Evolutionary conservation across 148 eudicot genomes (phyloP), one percentile per base, ranked within the genome.

Genomic region (Heliamphora exappendiculata): DNA sequence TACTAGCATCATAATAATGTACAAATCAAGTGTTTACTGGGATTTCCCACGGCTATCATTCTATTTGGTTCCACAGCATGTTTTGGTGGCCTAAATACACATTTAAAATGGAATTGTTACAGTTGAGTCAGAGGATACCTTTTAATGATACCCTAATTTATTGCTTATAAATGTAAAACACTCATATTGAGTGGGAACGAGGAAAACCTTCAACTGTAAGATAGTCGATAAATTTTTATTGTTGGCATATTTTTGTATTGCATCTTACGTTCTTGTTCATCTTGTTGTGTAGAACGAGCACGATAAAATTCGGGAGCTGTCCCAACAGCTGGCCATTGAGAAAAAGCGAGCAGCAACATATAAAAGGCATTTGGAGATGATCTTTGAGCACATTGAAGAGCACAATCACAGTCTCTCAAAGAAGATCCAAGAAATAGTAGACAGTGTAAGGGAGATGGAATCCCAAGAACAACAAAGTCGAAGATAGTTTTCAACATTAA

Each of bases 361-460:
- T 75, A 94, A 94, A 85, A 85, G 93, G 82, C 95, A 94, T 78
- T 83, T 94, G 67, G 97, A 94, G 72, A 86, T 88, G 91, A 68
- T 94, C 28, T 89, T 94, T 68, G 93, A 90, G 85, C 91, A 94
- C 85, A 92, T 94, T 3, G 96, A 92, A 75, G 98, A 92, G 81
- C 97, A 94, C 78, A 94, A 94, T 73, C 89, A 88, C 70, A 76
- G 82, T 64, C 81, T 94, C 42, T 90, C 96, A 5, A 88, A 85
- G 80, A 92, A 89, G 89, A 88, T 94, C 37, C 88, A 89, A 73
- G 64, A 81, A 76, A 82, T 94, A 31, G 93, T 92, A 78, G 82
- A 87, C 75, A 86, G 79, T 80, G 91, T 94, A 57, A 87, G 86
- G 74, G 92, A 90, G 81, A 85, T 94, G 79, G 98, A 94, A 69